Evolutionary conservation across 2,329 filamentous ascomycete genomes (phyloP).

Genomic region (Fusarium buxicola): DNA sequence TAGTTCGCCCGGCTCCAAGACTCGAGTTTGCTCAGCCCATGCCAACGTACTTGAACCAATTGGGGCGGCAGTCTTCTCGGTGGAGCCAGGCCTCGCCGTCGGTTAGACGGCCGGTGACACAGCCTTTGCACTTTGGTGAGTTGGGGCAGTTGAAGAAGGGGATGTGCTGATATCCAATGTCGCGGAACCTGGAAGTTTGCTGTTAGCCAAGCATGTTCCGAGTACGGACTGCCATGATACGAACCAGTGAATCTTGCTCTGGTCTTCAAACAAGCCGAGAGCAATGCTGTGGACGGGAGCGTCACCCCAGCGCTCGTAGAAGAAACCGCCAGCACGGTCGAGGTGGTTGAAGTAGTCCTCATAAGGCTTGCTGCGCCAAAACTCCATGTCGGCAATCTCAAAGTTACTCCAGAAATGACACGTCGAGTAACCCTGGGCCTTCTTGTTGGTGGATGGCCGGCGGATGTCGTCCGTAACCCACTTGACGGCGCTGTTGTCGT

Average conservation of each 20-base stretch:
- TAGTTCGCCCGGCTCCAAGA: background rate
- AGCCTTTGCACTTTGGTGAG: conserved; percentile 91
- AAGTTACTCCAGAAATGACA: conserved; percentile 99
- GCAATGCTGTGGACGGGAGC: conserved; percentile 97
- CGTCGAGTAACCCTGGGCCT: conserved; percentile 93
- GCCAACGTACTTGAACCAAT: conserved; percentile 96
- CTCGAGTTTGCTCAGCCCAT: conserved; percentile 80
- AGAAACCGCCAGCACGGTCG: conserved; percentile 97
- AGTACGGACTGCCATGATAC: conserved; percentile 47
- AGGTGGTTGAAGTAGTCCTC: conserved; percentile 97
- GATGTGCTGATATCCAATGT: conserved; percentile 98
- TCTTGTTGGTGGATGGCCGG: conserved; percentile 81
- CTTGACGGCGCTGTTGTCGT: conserved; percentile 84
- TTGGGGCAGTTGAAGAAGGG: conserved; percentile 99
- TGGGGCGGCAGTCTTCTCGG: conserved; percentile 92
- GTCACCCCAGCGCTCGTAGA: conserved; percentile 98
- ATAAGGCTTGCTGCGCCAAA: conserved; percentile 91
- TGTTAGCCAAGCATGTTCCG: background rate
- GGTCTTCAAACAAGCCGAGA: conserved; percentile 90
- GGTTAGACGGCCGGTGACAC: conserved; percentile 86
- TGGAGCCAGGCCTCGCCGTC: conserved; percentile 88
- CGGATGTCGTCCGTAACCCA: conserved; percentile 86
- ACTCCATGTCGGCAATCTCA: conserved; percentile 91
- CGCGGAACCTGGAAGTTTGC: conserved; percentile 82
- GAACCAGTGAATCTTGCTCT: conserved; percentile 91